Evolutionary conservation across 139 green algal species (phyloP), one percentile per base, ranked within the genome.

Genomic region (Spirogloea muscicola): DNA sequence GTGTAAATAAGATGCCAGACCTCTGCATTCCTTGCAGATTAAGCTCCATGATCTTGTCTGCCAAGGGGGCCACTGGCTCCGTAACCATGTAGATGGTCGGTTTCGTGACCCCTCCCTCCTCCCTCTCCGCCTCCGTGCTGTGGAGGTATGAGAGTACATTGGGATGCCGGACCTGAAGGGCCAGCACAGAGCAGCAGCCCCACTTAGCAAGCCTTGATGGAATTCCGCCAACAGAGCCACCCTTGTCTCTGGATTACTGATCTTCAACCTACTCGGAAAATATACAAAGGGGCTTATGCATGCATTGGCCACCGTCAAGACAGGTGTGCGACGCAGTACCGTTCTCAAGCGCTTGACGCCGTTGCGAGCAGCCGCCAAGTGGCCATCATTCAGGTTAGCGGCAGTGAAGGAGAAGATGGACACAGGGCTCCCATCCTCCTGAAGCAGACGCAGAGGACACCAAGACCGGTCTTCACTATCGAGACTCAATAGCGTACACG

Each of bases 51-150:
- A 82, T 27, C 29, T 37, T 62, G 0, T 80, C 48, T 21, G 55
- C 16, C 13, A 82, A 41, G 9, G 75, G 75, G 66, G 44, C 27
- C 29, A 80, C 68, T 9, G 75, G 67, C 68, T 82, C 75, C 16
- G 75, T 82, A 34, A 82, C 58, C 36, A 82, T 62, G 52, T 82
- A 80, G 3, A 64, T 40, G 37, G 46, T 63, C 6, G 49, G 62
- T 41, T 80, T 72, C n/a, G 25, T 16, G 16, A 65, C 59, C n/a
- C 70, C 65, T 27, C 25, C 31, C 21, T 78, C 64, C 10, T 59
- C 52, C 36, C 43, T 75, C 34, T 82, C 52, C 42, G 92, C 91
- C 88, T 82, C 75, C 18, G 33, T 46, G 46, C 66, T 70, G 43
- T 82, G n/a, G 13, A 82, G 41, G 55, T 73, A 78, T 9, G 68